Conservation (phyloP, 2,329 filamentous ascomycete species). For the Fonsecaea nubica region DNA sequence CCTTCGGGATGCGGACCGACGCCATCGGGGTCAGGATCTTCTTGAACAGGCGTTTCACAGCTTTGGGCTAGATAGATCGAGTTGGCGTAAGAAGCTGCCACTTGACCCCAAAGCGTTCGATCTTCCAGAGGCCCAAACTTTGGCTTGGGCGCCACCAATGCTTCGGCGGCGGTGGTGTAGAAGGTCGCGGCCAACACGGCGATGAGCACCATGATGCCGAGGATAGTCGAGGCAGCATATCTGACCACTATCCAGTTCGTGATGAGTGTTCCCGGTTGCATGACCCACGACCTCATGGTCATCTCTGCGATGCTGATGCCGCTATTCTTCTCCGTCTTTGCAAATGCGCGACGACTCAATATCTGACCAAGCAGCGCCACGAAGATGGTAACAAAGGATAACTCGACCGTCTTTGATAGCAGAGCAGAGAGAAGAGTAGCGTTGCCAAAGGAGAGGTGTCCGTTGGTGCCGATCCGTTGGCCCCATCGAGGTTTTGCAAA, state of each 20-base stretch:
- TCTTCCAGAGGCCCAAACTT: conserved; percentile 62
- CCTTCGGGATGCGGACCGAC: conserved; percentile 42
- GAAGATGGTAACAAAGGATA: conserved; percentile 78
- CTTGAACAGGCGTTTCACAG: conserved; percentile 68
- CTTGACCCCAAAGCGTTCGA: conserved; percentile 60
- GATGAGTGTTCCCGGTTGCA: conserved; percentile 74
- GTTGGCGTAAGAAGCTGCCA: conserved; percentile 70
- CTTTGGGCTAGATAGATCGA: conserved; percentile 58
- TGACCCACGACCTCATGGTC: conserved; percentile 77
- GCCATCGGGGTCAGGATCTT: conserved; percentile 47
- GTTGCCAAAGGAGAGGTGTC: conserved; percentile 64
- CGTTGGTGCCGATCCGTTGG: conserved; percentile 60
- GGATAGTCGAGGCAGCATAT: conserved; percentile 66
- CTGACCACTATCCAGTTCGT: conserved; percentile 71
- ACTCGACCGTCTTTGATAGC: conserved; percentile 76
- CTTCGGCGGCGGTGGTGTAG: conserved; percentile 78
- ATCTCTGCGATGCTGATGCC: conserved; percentile 78
- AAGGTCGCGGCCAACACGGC: conserved; percentile 71
- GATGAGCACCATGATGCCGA: conserved; percentile 69
- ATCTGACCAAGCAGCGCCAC: conserved; percentile 77
- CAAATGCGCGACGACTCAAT: conserved; percentile 71
- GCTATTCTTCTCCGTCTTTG: conserved; percentile 55
- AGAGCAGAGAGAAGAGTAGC: conserved; percentile 72
- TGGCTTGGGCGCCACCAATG: conserved; percentile 75
- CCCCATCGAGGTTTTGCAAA: conserved; percentile 69